A percentile compares a stretch with the other conserved stretches of the same genome.
Evolutionary conservation across 441 rosid species (phyloP).

Genomic region (Brassica hybrid): DNA sequence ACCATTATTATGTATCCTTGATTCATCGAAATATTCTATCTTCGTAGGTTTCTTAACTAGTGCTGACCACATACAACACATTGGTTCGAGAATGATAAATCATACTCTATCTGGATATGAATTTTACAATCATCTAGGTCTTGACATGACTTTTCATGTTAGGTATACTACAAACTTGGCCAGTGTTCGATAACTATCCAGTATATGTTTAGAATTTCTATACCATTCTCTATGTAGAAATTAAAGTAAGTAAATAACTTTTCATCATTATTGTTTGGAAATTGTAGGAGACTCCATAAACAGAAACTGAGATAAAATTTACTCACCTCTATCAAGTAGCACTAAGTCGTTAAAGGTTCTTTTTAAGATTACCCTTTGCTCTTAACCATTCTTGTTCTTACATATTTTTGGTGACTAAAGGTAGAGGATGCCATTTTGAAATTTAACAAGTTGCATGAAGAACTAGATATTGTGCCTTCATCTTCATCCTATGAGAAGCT

Average conservation of each 20-base stretch:
- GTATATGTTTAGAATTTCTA: background rate
- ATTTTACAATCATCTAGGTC: background rate
- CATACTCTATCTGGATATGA: slow-evolving; percentile 6
- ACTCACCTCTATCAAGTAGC: slow-evolving; percentile 16
- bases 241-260: background rate
- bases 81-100: slow-evolving; percentile 8
- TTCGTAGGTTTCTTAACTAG: background rate
- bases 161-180: slow-evolving; percentile 11
- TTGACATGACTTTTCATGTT: slow-evolving; percentile 11
- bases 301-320: slow-evolving; percentile 12
- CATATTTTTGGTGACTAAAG: slow-evolving; percentile 50
- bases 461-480: slow-evolving; percentile 59
- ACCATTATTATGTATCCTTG: background rate
- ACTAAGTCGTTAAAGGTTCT: background rate
- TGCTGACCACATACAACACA: slow-evolving; percentile 11
- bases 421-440: slow-evolving; percentile 62
- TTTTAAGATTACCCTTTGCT: slow-evolving; percentile 5
- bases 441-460: slow-evolving; percentile 60
- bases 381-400: slow-evolving; percentile 31
- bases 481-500: slow-evolving; percentile 65
- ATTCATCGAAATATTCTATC: background rate
- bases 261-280: slow-evolving; percentile 2
- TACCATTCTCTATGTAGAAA: background rate
- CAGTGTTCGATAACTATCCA: slow-evolving; percentile 1
- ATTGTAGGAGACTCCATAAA: background rate